Conservation (phyloP, 2,329 filamentous ascomycete species). For the Gaeumannomyces tritici region DNA sequence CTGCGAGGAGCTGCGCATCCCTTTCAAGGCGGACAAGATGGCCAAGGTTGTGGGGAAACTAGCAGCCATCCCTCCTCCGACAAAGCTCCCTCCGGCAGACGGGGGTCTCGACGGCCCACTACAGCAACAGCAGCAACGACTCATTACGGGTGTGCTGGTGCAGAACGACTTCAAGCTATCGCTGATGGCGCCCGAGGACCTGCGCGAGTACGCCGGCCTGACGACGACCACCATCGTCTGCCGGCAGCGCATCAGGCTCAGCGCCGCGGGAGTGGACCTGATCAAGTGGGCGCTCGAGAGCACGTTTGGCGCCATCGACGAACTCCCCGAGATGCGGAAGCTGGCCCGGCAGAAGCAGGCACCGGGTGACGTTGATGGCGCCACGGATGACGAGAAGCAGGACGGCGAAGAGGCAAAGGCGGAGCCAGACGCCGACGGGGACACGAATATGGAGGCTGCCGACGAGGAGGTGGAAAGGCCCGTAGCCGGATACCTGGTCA, state of each 20-base stretch:
- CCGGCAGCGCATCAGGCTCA: conserved; percentile 81
- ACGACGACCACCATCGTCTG: conserved; percentile 92
- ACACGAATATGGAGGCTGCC: conserved; percentile 20
- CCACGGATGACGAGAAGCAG: background rate
- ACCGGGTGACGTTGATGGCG: conserved; percentile 12
- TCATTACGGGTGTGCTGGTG: conserved; percentile 85
- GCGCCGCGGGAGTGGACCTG: conserved; percentile 79
- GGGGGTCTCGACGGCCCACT: background rate
- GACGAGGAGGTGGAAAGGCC: conserved; percentile 59
- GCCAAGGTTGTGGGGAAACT: conserved; percentile 94
- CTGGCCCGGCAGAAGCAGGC: conserved; percentile 24
- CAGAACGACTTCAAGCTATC: conserved; percentile 98
- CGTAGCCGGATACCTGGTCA: conserved; percentile 57
- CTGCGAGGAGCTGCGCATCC: conserved; percentile 88
- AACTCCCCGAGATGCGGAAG: conserved; percentile 45
- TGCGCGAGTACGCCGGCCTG: conserved; percentile 92
- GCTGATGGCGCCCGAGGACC: conserved; percentile 91
- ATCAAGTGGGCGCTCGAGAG: conserved; percentile 92
- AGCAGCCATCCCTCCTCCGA: conserved; percentile 67
- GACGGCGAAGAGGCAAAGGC: background rate
- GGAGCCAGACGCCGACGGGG: conserved; percentile 23
- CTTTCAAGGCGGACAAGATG: conserved; percentile 90
- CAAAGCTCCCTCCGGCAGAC: conserved; percentile 14
- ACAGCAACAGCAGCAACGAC: conserved; percentile 21
- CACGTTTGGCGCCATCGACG: conserved; percentile 81